These are phyloP conservation scores for Acanthamoeba sp. DNA, from an alignment of 208 protist genomes.

Conservation along the genomic window DNA sequence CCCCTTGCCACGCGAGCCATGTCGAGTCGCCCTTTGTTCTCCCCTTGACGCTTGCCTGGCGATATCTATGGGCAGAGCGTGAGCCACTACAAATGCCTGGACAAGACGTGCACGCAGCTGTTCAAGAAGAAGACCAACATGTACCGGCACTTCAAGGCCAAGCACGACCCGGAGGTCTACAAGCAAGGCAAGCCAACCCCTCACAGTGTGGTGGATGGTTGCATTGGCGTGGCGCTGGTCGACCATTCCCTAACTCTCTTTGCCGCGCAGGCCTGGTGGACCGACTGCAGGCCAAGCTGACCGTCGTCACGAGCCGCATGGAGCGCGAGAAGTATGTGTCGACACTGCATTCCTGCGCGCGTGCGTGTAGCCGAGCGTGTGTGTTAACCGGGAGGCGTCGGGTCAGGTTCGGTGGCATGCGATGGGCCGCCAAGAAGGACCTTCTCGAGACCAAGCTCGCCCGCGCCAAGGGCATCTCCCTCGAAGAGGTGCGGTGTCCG, in stretches of 20 bases:
- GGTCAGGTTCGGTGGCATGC: neutral
- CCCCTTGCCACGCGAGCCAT: too few relatives aligned
- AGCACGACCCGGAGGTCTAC: neutral
- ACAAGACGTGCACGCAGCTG: neutral
- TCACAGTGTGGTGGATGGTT: too few relatives aligned
- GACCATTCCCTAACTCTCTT: neutral
- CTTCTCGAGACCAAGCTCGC: neutral
- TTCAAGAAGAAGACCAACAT: neutral
- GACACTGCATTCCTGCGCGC: too few relatives aligned
- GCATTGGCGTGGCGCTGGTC: neutral
- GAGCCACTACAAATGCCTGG: neutral
- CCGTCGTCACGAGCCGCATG: neutral
- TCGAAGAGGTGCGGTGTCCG: conserved; percentile 40
- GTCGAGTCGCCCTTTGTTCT: neutral
- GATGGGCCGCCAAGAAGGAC: conserved; percentile 5
- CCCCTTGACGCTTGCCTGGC: neutral
- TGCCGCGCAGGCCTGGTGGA: neutral
- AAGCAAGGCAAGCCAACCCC: neutral
- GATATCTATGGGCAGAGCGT: neutral
- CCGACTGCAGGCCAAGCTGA: neutral
- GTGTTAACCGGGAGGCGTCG: neutral
- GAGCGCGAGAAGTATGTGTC: neutral
- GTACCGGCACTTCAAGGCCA: conserved; percentile 14
- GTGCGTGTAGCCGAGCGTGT: neutral
- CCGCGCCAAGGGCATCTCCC: neutral